Base-by-base conservation (phyloP, 2,329 filamentous ascomycete genomes). In the Ophiocordyceps camponoti-rufipedis region DNA sequence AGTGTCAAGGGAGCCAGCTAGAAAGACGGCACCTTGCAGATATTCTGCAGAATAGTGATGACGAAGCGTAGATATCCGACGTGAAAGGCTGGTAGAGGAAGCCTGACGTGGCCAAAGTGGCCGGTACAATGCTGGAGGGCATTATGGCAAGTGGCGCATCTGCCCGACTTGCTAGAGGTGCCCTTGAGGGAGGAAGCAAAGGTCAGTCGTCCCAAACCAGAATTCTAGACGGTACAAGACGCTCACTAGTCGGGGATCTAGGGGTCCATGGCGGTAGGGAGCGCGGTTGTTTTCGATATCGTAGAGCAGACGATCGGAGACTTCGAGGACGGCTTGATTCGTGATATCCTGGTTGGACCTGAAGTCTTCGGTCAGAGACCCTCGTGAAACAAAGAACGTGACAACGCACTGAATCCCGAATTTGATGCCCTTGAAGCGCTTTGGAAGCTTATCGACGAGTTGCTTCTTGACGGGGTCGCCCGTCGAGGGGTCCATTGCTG, bases 81-180 rank as follows among this genome's bases (percentile, higher is more conserved):
- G 56, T 99, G 91, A 64, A 84, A 99, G 55, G 98, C 91, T 46
- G 93, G 91, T 60, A 86, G 88, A 38, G 91, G 87, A 54, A 99
- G 75, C 67, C 98, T 93, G 57, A 98, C 96, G 66, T 98, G 93
- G 52, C 91, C 91, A 62, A 98, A 99, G 63, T 99, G 91, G 49
- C 91, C 91, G 48, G 91, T 89, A 63, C 91, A 98, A 62, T 94
- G 86, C 51, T 84, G 81, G 75, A 95, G 94, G 58, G 85, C 82
- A 66, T 98, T 88, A 52, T 88, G 83, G 66, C 91, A 98, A 43
- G 93, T 96, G 59, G 84, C 88, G 70, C 91, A 98, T 64, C 87
- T 86, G 70, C 56, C 85, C 80, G 55, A 98, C 64, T 96, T 96
- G 59, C 78, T 85, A 14, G 88, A 94, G 3, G 85, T 91, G 51